Percentiles rank a stretch among this genome's conserved stretches.
phyloP scores from a whole-genome alignment of 192 early-diverging fungal genomes.

The Umbelopsis sp. region DNA sequence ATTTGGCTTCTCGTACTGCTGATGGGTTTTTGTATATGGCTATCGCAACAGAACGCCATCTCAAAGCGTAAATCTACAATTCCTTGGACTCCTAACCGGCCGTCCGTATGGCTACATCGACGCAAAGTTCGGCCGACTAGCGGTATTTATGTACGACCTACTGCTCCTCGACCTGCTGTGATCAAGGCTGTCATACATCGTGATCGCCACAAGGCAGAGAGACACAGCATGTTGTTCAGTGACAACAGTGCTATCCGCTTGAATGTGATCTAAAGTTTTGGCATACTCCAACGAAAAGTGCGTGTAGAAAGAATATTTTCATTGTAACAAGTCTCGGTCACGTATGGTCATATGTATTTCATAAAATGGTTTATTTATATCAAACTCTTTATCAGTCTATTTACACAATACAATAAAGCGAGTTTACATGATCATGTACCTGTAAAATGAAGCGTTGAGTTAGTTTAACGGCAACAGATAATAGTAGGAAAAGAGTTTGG shows the following conservation, averaged over 20 bases:
- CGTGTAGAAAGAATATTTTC: too few relatives aligned
- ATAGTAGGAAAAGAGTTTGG: neutral
- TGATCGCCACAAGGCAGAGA: neutral
- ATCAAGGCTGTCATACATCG: neutral
- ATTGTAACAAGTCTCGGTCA: too few relatives aligned
- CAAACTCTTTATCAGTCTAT: too few relatives aligned
- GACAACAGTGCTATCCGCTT: neutral
- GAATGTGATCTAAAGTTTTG: neutral
- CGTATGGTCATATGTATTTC: neutral
- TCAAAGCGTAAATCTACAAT: neutral
- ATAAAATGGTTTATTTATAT: neutral
- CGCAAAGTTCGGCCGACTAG: neutral
- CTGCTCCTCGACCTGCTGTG: neutral
- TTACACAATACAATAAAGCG: neutral
- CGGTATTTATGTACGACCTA: neutral
- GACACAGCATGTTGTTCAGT: neutral
- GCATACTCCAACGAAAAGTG: too few relatives aligned
- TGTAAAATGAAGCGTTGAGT: neutral
- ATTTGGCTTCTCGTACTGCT: neutral
- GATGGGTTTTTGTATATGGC: neutral
- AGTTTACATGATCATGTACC: too few relatives aligned
- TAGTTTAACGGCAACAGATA: neutral
- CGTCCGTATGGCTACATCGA: neutral
- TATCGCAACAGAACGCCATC: neutral
- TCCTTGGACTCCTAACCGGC: neutral